Base-by-base conservation (phyloP, 345 rosid species). In the Populus ilicifolia region DNA sequence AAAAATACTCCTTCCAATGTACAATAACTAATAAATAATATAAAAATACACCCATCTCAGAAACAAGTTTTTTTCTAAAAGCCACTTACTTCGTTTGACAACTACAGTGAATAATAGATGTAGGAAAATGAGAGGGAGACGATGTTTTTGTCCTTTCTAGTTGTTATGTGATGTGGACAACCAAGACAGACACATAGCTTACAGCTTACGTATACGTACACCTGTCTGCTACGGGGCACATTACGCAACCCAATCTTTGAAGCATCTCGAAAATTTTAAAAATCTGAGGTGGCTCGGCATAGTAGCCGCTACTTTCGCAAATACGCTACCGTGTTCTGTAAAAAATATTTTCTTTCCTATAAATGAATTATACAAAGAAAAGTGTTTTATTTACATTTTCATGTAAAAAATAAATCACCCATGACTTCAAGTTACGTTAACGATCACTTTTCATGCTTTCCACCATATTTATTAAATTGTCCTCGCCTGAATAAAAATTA, bases 81-180 rank as follows among this genome's bases (percentile, higher is more conserved):
- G 0, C 4, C 5, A 4, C 4, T 0, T 0, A 33, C 35, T 33
- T 33, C 5, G 4, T 5, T 33, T 4, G 35, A 33, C 0, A 4
- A 33, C 5, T 33, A 0, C 4, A 4, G 35, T 4, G 35, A 33
- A 33, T 33, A 33, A 33, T 33, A 33, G 36, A 33, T 33, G 36
- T 4, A 4, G 36, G 36, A 4, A 33, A 33, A 33, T 33, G 36
- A 0, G 36, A 33, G 36, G 36, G 5, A 0, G 36, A 33, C 36
- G 36, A 4, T 33, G 36, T 33, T 33, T 33, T 33, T 33, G 36
- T 33, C 36, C 5, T 5, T 33, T 4, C 4, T 33, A 33, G 36
- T 33, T 33, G 5, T 33, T 33, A 33, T 33, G 36, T 33, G 36
- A 10, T 14, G 5, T 14, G 18, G 50, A 46, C 50, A 13, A 13